phyloP scores from a whole-genome alignment of 2,329 filamentous ascomycete genomes.

The Aspergillus thermomutatus region DNA sequence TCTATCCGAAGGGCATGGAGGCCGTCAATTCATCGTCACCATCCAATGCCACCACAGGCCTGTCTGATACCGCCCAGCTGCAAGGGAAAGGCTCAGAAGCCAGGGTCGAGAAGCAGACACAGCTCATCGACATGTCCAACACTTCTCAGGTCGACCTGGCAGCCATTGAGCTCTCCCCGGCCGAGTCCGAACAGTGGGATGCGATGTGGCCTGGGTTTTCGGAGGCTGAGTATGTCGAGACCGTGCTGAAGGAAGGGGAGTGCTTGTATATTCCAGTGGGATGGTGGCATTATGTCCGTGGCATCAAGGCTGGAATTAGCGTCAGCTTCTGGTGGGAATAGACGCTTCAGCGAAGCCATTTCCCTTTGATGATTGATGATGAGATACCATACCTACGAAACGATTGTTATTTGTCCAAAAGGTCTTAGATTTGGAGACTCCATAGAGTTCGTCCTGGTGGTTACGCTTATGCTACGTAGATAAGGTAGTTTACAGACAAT shows the following conservation, averaged over 20 bases:
- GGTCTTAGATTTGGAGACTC: background rate
- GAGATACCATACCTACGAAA: background rate
- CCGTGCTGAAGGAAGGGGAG: constrained; percentile 74
- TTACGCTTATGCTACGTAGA: background rate
- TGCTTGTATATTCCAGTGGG: constrained; percentile 85
- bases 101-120: constrained; percentile 8
- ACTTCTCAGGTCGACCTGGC: constrained; percentile 78
- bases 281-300: constrained; percentile 97
- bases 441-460: background rate
- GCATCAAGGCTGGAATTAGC: constrained; percentile 81
- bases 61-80: background rate
- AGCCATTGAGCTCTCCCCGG: constrained; percentile 55
- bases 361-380: background rate
- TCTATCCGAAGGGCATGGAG: constrained; percentile 40
- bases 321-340: constrained; percentile 95
- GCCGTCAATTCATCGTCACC: constrained; percentile 21
- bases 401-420: background rate
- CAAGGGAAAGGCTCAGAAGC: constrained; percentile 4
- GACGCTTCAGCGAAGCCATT: background rate
- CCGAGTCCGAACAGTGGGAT: constrained; percentile 42
- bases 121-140: constrained; percentile 79
- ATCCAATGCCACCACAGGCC: background rate
- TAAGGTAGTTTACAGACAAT: background rate
- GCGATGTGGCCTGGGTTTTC: constrained; percentile 54
- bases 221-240: constrained; percentile 67